Percentiles rank a stretch among this genome's conserved stretches.
These are phyloP conservation scores for Jatropha multifida DNA, from an alignment of 441 rosid species.

Conservation along the genomic window DNA sequence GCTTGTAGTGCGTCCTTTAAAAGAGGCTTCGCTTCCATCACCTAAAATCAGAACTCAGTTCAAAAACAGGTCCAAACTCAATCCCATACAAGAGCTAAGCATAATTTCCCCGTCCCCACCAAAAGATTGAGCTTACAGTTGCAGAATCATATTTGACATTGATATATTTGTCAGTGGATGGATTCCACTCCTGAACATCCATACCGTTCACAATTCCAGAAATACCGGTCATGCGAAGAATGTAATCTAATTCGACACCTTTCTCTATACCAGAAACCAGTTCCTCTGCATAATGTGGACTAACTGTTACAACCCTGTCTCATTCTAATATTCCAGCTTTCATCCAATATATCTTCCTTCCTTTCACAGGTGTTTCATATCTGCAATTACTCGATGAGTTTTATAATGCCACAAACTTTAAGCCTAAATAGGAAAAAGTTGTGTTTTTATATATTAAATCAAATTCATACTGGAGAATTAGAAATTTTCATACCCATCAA, in stretches of 20 bases:
- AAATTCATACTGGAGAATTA: no score
- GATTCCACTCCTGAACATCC: slow-evolving; percentile 98
- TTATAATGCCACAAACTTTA: neutral
- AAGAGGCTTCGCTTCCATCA: slow-evolving; percentile 68
- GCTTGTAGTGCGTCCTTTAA: slow-evolving; percentile 92
- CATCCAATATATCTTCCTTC: slow-evolving; percentile 96
- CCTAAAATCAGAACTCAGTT: slow-evolving; percentile 37
- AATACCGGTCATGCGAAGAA: slow-evolving; percentile 53
- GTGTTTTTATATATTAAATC: no score
- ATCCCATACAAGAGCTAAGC: neutral
- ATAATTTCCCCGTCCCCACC: no score
- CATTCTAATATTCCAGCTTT: slow-evolving; percentile 83
- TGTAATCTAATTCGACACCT: slow-evolving; percentile 75
- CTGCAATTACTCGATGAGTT: slow-evolving; percentile 29
- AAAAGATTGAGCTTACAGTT: slow-evolving; percentile 42
- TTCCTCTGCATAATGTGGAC: slow-evolving; percentile 81
- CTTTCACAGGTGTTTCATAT: slow-evolving; percentile 63
- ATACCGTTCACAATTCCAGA: slow-evolving; percentile 82
- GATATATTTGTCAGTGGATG: slow-evolving; percentile 69
- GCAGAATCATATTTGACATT: slow-evolving; percentile 60
- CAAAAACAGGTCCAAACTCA: no score
- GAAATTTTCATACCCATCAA: slow-evolving; percentile 52
- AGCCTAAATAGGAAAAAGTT: no score
- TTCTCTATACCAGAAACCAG: slow-evolving; percentile 63
- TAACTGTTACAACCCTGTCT: slow-evolving; percentile 70